These are phyloP conservation scores for Penicillium janthinellum DNA, from an alignment of 2,329 filamentous ascomycete species.

Conservation along the genomic window DNA sequence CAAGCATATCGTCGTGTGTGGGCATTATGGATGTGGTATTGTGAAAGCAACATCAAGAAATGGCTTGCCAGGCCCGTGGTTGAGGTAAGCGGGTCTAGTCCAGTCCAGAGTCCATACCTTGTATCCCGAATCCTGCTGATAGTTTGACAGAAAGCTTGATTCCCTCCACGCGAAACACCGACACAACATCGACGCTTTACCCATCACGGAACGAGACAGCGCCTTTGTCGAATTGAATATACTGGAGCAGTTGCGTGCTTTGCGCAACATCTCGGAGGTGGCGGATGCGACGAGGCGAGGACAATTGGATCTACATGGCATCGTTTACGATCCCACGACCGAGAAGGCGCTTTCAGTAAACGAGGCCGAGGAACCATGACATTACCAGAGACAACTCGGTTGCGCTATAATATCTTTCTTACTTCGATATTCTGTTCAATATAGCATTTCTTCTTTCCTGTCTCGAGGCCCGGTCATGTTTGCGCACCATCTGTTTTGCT, in stretches of 20 bases:
- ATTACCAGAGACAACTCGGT: too few species aligned
- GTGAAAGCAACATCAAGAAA: conserved; percentile 16
- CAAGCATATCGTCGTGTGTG: conserved; percentile 26
- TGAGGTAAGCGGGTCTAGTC: conserved; percentile 9
- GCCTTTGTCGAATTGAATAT: conserved; percentile 24
- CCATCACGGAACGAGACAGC: conserved; percentile 14
- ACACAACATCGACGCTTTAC: conserved; percentile 13
- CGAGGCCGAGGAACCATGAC: conserved; percentile 3
- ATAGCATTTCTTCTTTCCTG: not conserved
- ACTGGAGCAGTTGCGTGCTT: conserved; percentile 21
- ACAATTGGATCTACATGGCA: conserved; percentile 17
- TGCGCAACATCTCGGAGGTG: conserved; percentile 20
- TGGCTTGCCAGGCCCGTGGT: conserved; percentile 22
- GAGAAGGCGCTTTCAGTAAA: conserved; percentile 10
- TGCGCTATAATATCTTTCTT: not conserved
- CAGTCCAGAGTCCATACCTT: too few species aligned
- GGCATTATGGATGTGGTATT: conserved; percentile 25
- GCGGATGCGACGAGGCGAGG: conserved; percentile 11
- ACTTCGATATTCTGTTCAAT: not conserved
- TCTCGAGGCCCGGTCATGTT: too few species aligned
- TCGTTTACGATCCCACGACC: conserved; percentile 19
- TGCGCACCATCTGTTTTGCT: too few species aligned
- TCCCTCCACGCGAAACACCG: conserved; percentile 12
- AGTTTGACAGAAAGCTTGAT: conserved; percentile 17
- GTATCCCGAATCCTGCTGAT: not conserved